phyloP scores from a whole-genome alignment of 306 rosid genomes.

The Astragalus glycyphyllos region DNA sequence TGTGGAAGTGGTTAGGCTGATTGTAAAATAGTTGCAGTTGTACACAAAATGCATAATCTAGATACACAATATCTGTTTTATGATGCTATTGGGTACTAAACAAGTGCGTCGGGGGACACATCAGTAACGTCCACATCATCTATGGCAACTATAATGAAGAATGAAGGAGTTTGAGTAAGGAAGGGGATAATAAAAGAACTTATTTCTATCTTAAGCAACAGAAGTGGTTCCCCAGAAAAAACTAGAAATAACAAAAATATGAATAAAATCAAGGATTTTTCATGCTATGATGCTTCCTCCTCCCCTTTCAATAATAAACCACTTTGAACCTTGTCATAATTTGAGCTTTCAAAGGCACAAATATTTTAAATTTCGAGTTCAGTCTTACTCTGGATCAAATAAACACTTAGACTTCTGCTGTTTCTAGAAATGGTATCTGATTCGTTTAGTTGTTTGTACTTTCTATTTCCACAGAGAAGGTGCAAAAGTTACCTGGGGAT shows the following conservation, averaged over 20 bases:
- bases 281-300: conserved; percentile 7
- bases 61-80: conserved; percentile 11
- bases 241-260: background rate
- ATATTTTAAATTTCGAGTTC: background rate
- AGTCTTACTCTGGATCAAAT: background rate
- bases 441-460: conserved; percentile 24
- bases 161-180: background rate
- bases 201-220: background rate
- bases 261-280: background rate
- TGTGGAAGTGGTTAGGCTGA: conserved; percentile 14
- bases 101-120: conserved; percentile 13
- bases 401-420: background rate
- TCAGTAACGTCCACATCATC: background rate
- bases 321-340: background rate
- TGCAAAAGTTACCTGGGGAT: conserved; percentile 95
- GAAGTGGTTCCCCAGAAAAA: conserved; percentile 1
- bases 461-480: conserved; percentile 75
- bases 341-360: background rate
- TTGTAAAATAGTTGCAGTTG: conserved; percentile 19
- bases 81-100: conserved; percentile 16
- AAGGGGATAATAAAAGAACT: background rate
- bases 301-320: conserved; percentile 26
- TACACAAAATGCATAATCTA: conserved; percentile 24
- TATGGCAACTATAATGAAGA: background rate
- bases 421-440: conserved; percentile 36